Conservation (phyloP, 2,329 filamentous ascomycete species). For the Venturia carpophila region DNA sequence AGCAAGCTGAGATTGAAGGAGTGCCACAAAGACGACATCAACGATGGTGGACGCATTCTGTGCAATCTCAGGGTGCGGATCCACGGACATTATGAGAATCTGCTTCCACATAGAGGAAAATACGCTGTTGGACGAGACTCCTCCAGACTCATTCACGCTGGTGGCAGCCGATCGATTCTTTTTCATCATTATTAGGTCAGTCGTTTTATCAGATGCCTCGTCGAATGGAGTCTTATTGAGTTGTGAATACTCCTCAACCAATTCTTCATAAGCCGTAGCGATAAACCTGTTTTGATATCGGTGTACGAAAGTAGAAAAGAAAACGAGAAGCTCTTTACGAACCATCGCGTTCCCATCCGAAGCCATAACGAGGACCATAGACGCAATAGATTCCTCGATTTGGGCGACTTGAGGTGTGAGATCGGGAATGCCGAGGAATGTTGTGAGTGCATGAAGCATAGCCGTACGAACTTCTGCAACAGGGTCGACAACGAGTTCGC, state of each 20-base stretch:
- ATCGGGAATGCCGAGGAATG: constrained; percentile 88
- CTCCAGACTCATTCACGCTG: constrained; percentile 25
- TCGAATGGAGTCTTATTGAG: constrained; percentile 12
- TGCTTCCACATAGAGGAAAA: constrained; percentile 95
- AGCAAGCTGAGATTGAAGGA: constrained; percentile 71
- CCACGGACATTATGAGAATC: constrained; percentile 79
- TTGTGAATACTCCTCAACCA: constrained; percentile 62
- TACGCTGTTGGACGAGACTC: constrained; percentile 68
- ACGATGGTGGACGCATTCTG: constrained; percentile 76
- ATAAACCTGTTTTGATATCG: constrained; percentile 89
- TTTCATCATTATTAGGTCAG: constrained; percentile 16
- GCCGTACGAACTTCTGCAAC: constrained; percentile 89
- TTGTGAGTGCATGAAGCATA: constrained; percentile 88
- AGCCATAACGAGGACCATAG: constrained; percentile 82
- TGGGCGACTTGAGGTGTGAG: constrained; percentile 83
- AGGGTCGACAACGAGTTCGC: constrained; percentile 71
- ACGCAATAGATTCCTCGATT: constrained; percentile 84
- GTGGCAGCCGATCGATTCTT: not conserved
- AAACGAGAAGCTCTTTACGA: constrained; percentile 84
- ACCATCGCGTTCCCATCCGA: constrained; percentile 93
- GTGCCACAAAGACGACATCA: constrained; percentile 71
- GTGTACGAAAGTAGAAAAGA: constrained; percentile 83
- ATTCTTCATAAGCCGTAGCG: constrained; percentile 84
- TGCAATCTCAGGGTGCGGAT: constrained; percentile 90
- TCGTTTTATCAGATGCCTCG: not conserved